A percentile compares a stretch with the other conserved stretches of the same genome.
Evolutionary conservation across 23 red algal genomes (phyloP).

Genomic region (Cyanidiococcus yangmingshanensis): DNA sequence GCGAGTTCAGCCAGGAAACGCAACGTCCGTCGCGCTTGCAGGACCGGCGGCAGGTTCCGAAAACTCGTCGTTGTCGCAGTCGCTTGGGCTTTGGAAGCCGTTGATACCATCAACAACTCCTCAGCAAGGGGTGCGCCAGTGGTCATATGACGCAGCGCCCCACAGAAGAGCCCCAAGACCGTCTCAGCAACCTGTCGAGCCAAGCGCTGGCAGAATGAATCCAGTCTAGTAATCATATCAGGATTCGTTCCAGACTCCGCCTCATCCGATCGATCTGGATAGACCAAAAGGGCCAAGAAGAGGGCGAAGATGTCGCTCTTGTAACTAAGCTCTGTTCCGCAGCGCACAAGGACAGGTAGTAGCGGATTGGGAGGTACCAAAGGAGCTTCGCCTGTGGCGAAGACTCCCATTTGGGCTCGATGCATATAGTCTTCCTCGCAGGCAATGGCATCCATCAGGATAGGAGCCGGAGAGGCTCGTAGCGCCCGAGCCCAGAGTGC

Average conservation of each 20-base stretch:
- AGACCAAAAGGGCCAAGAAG: slow-evolving; percentile 1
- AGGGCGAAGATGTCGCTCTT: slow-evolving; percentile 3
- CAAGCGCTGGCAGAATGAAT: neutral
- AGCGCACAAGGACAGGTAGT: neutral
- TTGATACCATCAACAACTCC: neutral
- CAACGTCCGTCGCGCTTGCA: slow-evolving; percentile 50
- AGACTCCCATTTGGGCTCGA: slow-evolving; percentile 4
- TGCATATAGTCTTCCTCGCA: neutral
- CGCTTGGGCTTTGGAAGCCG: neutral
- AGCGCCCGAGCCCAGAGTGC: neutral
- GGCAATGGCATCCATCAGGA: neutral
- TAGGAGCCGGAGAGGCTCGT: neutral
- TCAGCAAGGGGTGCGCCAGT: neutral
- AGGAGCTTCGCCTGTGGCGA: neutral
- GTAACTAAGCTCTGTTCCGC: neutral
- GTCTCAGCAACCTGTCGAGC: slow-evolving; percentile 2
- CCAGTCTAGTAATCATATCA: neutral
- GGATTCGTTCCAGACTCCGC: neutral
- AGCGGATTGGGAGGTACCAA: neutral
- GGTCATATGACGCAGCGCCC: neutral
- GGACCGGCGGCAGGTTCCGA: neutral
- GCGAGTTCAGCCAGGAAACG: slow-evolving; percentile 59
- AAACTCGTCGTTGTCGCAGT: neutral
- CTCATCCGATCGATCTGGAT: neutral
- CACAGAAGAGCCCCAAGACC: neutral